Conservation (phyloP, 345 rosid genomes). For the Limnanthes douglasii region DNA sequence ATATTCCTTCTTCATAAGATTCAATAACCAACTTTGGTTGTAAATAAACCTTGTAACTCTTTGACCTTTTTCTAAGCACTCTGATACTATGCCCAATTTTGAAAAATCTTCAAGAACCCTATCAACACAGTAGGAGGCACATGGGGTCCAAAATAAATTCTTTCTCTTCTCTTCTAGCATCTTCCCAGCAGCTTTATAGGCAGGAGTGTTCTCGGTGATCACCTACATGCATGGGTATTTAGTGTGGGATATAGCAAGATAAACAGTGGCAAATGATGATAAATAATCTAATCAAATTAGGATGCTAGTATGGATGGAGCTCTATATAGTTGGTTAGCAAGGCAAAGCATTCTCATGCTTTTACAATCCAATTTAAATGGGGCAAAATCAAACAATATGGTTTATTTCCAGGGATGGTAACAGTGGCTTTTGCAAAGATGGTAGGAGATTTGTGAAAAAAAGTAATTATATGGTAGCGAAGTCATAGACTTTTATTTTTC, state of each 20-base stretch:
- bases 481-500: too few relatives aligned
- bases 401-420: too few relatives aligned
- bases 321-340: too few relatives aligned
- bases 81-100: slow-evolving; percentile 42
- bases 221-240: slow-evolving; percentile 16
- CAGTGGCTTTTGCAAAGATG: too few relatives aligned
- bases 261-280: too few relatives aligned
- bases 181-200: slow-evolving; percentile 55
- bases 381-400: too few relatives aligned
- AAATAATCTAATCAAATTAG: too few relatives aligned
- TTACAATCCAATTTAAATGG: too few relatives aligned
- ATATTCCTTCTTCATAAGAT: slow-evolving; percentile 49
- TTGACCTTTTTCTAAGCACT: slow-evolving; percentile 46
- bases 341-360: too few relatives aligned
- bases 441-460: too few relatives aligned
- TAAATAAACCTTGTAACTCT: slow-evolving; percentile 53
- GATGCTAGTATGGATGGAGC: too few relatives aligned
- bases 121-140: slow-evolving; percentile 50
- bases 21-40: slow-evolving; percentile 38
- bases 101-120: slow-evolving; percentile 51
- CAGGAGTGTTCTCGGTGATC: slow-evolving; percentile 34
- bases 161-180: slow-evolving; percentile 66
- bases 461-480: too few relatives aligned
- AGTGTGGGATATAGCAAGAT: background rate
- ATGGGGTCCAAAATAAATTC: slow-evolving; percentile 70